These are phyloP conservation scores for Xylaria curta DNA, from an alignment of 495 filamentous ascomycete genomes.

Conservation along the genomic window DNA sequence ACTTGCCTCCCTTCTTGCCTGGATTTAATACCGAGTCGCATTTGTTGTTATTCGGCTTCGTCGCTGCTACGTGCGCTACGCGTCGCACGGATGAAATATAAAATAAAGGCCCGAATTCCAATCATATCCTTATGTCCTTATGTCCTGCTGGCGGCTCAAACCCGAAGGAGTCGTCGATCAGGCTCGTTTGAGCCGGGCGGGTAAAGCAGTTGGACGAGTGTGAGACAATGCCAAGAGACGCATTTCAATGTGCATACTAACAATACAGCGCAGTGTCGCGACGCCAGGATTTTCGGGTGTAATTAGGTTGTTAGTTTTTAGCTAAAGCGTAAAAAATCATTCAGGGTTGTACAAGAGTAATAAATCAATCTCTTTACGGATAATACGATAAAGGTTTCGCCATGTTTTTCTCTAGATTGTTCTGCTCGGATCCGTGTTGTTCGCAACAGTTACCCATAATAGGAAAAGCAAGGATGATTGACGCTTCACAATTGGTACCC, in stretches of 20 bases:
- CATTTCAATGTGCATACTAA: background rate
- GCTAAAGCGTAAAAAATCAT: background rate
- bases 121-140: background rate
- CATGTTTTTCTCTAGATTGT: background rate
- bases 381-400: background rate
- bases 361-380: background rate
- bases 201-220: conserved; percentile 13
- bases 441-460: background rate
- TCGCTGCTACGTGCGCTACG: background rate
- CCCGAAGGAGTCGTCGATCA: conserved; percentile 24
- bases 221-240: conserved; percentile 23
- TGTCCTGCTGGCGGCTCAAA: conserved; percentile 18
- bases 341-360: background rate
- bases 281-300: background rate
- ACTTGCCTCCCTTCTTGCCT: background rate
- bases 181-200: conserved; percentile 23
- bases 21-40: background rate
- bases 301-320: background rate
- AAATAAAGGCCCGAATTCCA: background rate
- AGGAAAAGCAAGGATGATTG: conserved; percentile 2
- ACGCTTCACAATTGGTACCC: background rate
- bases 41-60: background rate
- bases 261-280: background rate
- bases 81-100: background rate
- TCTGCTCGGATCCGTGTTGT: background rate